A percentile compares a stretch with the other conserved stretches of the same genome.
phyloP scores from a whole-genome alignment of 2,329 filamentous ascomycete genomes.

The Aureobasidium sp. region DNA sequence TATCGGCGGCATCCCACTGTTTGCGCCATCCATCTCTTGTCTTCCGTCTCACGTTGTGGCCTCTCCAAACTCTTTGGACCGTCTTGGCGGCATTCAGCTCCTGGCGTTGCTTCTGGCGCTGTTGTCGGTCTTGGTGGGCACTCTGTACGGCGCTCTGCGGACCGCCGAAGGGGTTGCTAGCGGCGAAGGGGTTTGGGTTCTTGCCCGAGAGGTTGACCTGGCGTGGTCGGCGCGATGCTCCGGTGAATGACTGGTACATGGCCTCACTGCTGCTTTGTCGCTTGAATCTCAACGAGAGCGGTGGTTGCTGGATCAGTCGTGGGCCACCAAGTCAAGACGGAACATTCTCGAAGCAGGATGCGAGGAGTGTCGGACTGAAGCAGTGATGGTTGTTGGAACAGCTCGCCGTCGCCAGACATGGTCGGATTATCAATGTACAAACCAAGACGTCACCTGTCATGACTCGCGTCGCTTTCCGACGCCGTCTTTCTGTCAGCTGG shows the following conservation, averaged over 20 bases:
- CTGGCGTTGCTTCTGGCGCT: conserved; percentile 74
- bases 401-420: neutral
- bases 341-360: neutral
- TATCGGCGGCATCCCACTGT: conserved; percentile 53
- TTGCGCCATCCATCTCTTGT: conserved; percentile 53
- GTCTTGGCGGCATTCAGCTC: conserved; percentile 64
- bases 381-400: neutral
- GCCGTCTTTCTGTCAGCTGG: neutral
- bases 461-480: neutral
- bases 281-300: neutral
- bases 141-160: conserved; percentile 73
- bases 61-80: conserved; percentile 79
- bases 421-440: conserved; percentile 8
- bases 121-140: conserved; percentile 77
- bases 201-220: conserved; percentile 93
- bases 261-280: neutral
- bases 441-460: conserved; percentile 6
- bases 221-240: conserved; percentile 73
- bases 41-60: conserved; percentile 56
- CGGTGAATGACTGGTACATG: conserved; percentile 93
- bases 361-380: neutral
- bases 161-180: conserved; percentile 50
- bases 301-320: neutral
- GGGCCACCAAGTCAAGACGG: neutral
- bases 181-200: conserved; percentile 68